Percentiles rank a stretch among this genome's conserved stretches.
Conservation (phyloP, 768 basidiomycete species). For the Tephrocybe sp. region DNA sequence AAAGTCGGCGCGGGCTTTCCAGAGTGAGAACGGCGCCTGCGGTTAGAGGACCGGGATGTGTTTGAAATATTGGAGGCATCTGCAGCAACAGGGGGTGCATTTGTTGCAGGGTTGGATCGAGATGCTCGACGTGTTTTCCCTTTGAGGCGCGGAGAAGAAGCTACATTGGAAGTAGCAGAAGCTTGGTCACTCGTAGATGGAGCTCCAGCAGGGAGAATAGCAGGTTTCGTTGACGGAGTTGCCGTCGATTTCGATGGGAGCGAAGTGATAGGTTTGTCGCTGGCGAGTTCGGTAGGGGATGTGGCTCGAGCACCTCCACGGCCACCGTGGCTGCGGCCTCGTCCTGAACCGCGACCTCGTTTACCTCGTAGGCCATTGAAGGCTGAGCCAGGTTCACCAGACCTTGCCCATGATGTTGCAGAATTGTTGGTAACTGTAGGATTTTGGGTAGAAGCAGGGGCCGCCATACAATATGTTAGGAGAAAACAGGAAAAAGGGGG, state of each 20-base stretch:
- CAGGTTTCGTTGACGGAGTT: conserved; percentile 19
- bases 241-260: conserved; percentile 15
- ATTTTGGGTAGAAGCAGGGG: conserved; percentile 31
- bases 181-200: conserved; percentile 18
- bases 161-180: conserved; percentile 18
- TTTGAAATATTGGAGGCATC: conserved; percentile 15
- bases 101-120: conserved; percentile 26
- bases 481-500: neutral
- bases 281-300: conserved; percentile 16
- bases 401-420: conserved; percentile 36
- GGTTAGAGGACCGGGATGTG: conserved; percentile 40
- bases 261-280: conserved; percentile 16
- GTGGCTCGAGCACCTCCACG: conserved; percentile 23
- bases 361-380: conserved; percentile 40
- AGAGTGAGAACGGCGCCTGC: conserved; percentile 48
- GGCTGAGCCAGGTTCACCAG: conserved; percentile 45
- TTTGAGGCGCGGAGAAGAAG: conserved; percentile 24
- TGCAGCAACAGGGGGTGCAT: conserved; percentile 21
- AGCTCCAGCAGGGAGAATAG: conserved; percentile 12
- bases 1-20: conserved; percentile 24
- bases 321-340: conserved; percentile 30
- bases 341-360: conserved; percentile 29
- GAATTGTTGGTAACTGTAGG: conserved; percentile 27
- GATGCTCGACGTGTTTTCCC: conserved; percentile 31
- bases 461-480: conserved; percentile 32